Percentiles rank a stretch among this genome's conserved stretches.
phyloP scores from a whole-genome alignment of 164 flowering plant species.

The Malania oleifera region DNA sequence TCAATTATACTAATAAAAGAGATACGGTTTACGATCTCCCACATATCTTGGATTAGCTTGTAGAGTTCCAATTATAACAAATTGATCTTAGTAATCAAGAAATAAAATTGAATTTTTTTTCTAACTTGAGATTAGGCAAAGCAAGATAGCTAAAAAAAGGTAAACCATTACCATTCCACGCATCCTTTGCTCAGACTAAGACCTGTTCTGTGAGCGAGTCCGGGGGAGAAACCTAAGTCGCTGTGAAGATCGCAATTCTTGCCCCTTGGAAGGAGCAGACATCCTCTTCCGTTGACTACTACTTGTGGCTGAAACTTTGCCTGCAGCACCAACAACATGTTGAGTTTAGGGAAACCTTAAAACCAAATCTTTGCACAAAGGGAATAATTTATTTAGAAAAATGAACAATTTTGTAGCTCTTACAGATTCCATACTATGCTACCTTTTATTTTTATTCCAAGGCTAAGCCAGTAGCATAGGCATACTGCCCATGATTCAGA shows the following conservation, averaged over 20 bases:
- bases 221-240: slow-evolving; percentile 26
- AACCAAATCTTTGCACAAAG: not conserved
- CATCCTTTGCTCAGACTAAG: too few relatives aligned
- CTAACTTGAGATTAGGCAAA: too few relatives aligned
- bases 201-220: slow-evolving; percentile 22
- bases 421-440: not conserved
- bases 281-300: slow-evolving; percentile 7
- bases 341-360: not conserved
- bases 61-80: too few relatives aligned
- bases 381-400: not conserved
- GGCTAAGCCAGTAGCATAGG: not conserved
- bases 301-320: slow-evolving; percentile 4
- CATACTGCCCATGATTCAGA: not conserved
- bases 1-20: too few relatives aligned
- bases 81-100: too few relatives aligned
- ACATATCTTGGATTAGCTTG: too few relatives aligned
- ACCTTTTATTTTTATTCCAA: too few relatives aligned
- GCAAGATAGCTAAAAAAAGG: too few relatives aligned
- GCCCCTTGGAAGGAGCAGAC: slow-evolving; percentile 7
- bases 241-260: slow-evolving; percentile 22
- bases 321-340: not conserved
- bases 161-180: too few relatives aligned
- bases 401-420: not conserved
- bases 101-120: too few relatives aligned
- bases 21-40: too few relatives aligned